phyloP scores from a whole-genome alignment of 1,284 basidiomycete species.

The Cutaneotrichosporon arboriforme region DNA sequence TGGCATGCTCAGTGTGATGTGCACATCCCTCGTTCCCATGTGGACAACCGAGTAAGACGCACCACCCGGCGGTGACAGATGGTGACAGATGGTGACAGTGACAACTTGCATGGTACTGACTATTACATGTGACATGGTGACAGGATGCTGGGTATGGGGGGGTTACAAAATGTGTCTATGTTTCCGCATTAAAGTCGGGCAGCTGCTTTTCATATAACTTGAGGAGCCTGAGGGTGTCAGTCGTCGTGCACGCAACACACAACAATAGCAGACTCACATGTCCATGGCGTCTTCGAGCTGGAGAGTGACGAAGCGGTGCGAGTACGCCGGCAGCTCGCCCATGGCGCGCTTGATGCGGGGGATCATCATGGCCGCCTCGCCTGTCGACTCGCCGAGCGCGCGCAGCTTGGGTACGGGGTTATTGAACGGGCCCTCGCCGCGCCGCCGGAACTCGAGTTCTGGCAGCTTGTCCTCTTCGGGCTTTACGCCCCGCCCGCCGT shows the following conservation, averaged over 20 bases:
- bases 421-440: slow-evolving; percentile 18
- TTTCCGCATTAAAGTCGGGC: slow-evolving; percentile 12
- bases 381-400: slow-evolving; percentile 77
- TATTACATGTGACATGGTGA: slow-evolving; percentile 9
- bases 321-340: slow-evolving; percentile 74
- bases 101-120: neutral
- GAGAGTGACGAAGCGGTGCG: slow-evolving; percentile 76
- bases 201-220: slow-evolving; percentile 75
- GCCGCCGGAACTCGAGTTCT: slow-evolving; percentile 15
- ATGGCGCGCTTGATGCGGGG: slow-evolving; percentile 71
- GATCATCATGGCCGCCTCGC: slow-evolving; percentile 69
- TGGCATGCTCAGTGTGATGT: no score
- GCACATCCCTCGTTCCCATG: no score
- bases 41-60: no score
- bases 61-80: no score
- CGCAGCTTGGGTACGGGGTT: slow-evolving; percentile 58
- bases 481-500: slow-evolving; percentile 4
- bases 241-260: neutral
- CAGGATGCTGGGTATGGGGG: slow-evolving; percentile 8
- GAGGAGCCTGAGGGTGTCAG: slow-evolving; percentile 49
- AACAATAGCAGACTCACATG: slow-evolving; percentile 52
- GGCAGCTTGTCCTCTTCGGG: neutral
- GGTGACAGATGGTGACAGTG: no score
- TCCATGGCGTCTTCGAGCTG: slow-evolving; percentile 83
- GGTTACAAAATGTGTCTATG: neutral